Evolutionary conservation across 139 green algal species (phyloP).

Genomic region (Ostreobium quekettii): DNA sequence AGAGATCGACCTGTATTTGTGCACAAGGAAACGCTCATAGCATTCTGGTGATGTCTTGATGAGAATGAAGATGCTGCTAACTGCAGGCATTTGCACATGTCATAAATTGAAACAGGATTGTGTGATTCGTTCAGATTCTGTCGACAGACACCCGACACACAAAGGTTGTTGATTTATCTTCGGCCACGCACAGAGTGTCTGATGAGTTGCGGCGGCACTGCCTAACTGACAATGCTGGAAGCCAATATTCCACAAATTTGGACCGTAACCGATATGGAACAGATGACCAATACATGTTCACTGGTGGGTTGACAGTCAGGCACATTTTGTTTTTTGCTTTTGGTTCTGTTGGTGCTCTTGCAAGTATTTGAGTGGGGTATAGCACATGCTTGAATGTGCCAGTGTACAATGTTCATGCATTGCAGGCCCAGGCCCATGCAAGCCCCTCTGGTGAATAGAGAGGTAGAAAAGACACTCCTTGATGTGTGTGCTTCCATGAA

Average conservation of each 20-base stretch:
- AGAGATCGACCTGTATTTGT: background rate
- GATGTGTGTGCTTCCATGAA: no score
- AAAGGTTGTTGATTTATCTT: conserved; percentile 86
- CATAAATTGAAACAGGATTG: background rate
- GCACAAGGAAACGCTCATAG: background rate
- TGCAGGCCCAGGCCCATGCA: no score
- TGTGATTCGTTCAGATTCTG: conserved; percentile 47
- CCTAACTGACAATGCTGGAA: conserved; percentile 61
- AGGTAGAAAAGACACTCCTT: no score
- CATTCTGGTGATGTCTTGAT: background rate
- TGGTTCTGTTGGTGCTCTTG: no score
- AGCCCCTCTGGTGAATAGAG: no score
- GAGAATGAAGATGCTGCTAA: background rate
- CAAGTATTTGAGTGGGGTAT: no score
- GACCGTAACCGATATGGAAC: conserved; percentile 92
- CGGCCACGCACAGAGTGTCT: conserved; percentile 80
- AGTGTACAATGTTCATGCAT: no score
- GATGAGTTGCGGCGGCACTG: conserved; percentile 85
- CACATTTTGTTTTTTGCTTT: background rate
- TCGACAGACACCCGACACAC: conserved; percentile 84
- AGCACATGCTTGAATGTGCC: no score
- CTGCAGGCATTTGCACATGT: background rate
- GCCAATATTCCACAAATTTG: conserved; percentile 89
- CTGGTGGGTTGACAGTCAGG: conserved; percentile 32
- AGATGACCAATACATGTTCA: conserved; percentile 93